Percentiles rank a stretch among this genome's conserved stretches.
These are phyloP conservation scores for Naegleria lovaniensis DNA, from an alignment of 208 protist genomes.

Conservation along the genomic window DNA sequence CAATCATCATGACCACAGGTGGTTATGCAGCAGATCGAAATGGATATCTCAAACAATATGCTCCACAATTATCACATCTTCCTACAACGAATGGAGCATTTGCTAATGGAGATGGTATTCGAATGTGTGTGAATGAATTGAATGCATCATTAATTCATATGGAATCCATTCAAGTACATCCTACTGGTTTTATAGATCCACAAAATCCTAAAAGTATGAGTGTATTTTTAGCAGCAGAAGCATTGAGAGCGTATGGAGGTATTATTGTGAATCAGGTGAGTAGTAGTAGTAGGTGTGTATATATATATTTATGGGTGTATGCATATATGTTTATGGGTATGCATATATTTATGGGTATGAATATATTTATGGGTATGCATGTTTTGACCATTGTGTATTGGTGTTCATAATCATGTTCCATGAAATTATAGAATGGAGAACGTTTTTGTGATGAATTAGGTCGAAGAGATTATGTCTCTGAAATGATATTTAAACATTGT, in stretches of 20 bases:
- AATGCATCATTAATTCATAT: constrained; percentile 57
- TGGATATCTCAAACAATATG: constrained; percentile 57
- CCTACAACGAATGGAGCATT: constrained; percentile 76
- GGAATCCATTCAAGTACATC: constrained; percentile 74
- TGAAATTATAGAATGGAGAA: constrained; percentile 56
- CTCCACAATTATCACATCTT: constrained; percentile 57
- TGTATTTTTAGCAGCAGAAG: constrained; percentile 87
- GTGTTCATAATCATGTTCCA: too few species aligned
- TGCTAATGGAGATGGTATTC: constrained; percentile 66
- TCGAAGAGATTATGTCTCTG: constrained; percentile 74
- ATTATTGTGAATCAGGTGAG: constrained; percentile 62
- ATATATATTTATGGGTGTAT: too few species aligned
- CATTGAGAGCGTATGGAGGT: constrained; percentile 78
- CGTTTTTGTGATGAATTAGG: constrained; percentile 85
- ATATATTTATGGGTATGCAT: constrained; percentile 20
- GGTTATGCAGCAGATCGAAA: constrained; percentile 57
- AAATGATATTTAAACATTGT: constrained; percentile 49
- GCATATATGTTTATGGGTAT: constrained; percentile 13
- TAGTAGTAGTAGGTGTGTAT: too few species aligned
- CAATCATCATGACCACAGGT: constrained; percentile 71
- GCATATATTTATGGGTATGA: constrained; percentile 16
- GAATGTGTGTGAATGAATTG: constrained; percentile 52
- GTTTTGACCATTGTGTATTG: background rate
- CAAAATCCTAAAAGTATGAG: constrained; percentile 59
- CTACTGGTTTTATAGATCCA: constrained; percentile 80